phyloP scores from a whole-genome alignment of 768 basidiomycete genomes.

The Podaxis pistillaris region DNA sequence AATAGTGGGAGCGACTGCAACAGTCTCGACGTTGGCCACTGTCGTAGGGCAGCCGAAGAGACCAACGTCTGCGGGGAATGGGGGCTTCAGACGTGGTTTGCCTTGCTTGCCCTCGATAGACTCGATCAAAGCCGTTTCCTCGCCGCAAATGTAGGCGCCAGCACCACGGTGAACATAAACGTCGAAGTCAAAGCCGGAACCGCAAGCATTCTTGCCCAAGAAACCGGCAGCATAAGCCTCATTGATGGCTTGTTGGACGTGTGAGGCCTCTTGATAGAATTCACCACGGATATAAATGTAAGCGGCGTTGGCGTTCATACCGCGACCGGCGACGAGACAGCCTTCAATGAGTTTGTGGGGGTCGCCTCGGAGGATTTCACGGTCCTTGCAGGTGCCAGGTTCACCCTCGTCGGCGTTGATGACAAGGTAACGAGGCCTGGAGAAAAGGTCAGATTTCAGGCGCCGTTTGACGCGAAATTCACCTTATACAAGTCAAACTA shows the following conservation, averaged over 20 bases:
- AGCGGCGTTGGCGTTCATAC: slow-evolving; percentile 97
- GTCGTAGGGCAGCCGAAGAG: slow-evolving; percentile 97
- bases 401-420: slow-evolving; percentile 99
- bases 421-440: slow-evolving; percentile 90
- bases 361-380: slow-evolving; percentile 96
- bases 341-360: slow-evolving; percentile 99
- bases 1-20: slow-evolving; percentile 96
- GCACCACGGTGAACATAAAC: slow-evolving; percentile 98
- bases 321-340: slow-evolving; percentile 93
- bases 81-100: slow-evolving; percentile 95
- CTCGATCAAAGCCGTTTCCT: slow-evolving; percentile 98
- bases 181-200: slow-evolving; percentile 92
- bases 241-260: slow-evolving; percentile 92
- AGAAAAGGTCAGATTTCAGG: not conserved
- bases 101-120: slow-evolving; percentile 97
- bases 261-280: slow-evolving; percentile 92
- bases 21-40: slow-evolving; percentile 98
- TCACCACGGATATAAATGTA: slow-evolving; percentile 99
- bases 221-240: slow-evolving; percentile 91
- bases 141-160: slow-evolving; percentile 98
- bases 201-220: slow-evolving; percentile 89
- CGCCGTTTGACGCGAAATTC: not conserved
- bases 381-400: slow-evolving; percentile 98
- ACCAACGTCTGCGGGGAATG: slow-evolving; percentile 98
- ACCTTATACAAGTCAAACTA: not conserved